phyloP scores from a whole-genome alignment of 2,329 filamentous ascomycete genomes.

The Helotiales sp. region DNA sequence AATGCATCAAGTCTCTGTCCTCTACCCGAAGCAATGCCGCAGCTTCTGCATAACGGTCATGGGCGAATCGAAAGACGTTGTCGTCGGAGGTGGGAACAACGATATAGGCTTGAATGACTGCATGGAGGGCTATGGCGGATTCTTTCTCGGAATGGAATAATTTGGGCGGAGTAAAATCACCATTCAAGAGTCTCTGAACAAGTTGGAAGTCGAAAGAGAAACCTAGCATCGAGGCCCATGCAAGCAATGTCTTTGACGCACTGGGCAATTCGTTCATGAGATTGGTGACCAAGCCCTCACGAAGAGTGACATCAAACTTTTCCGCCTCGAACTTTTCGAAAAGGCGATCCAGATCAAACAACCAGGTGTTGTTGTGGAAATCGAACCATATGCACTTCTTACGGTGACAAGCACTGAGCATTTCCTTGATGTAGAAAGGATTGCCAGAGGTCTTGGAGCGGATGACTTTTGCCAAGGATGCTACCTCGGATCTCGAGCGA shows the following conservation, averaged over 20 bases:
- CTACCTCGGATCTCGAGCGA: conserved; percentile 67
- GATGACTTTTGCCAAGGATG: conserved; percentile 77
- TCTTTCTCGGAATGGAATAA: conserved; percentile 60
- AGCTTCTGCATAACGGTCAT: conserved; percentile 65
- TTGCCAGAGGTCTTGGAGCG: conserved; percentile 75
- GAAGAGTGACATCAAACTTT: conserved; percentile 74
- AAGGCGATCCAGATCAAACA: conserved; percentile 69
- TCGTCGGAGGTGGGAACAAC: conserved; percentile 80
- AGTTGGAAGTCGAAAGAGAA: conserved; percentile 81
- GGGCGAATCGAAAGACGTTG: conserved; percentile 63
- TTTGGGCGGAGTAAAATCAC: conserved; percentile 61
- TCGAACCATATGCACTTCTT: conserved; percentile 90
- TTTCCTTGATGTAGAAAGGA: conserved; percentile 86
- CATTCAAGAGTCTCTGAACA: conserved; percentile 72
- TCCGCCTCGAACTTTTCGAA: conserved; percentile 75
- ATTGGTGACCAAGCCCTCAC: conserved; percentile 78
- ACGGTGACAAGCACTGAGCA: conserved; percentile 81
- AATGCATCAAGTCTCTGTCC: conserved; percentile 79
- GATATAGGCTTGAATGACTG: conserved; percentile 77
- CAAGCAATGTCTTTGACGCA: conserved; percentile 73
- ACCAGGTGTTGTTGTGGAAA: conserved; percentile 78
- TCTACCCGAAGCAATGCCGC: conserved; percentile 65
- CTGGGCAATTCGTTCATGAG: conserved; percentile 73
- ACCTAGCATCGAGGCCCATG: conserved; percentile 83
- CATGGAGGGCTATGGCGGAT: conserved; percentile 74